These are phyloP conservation scores for Malania oleifera DNA, from an alignment of 164 flowering plant genomes.

Conservation along the genomic window DNA sequence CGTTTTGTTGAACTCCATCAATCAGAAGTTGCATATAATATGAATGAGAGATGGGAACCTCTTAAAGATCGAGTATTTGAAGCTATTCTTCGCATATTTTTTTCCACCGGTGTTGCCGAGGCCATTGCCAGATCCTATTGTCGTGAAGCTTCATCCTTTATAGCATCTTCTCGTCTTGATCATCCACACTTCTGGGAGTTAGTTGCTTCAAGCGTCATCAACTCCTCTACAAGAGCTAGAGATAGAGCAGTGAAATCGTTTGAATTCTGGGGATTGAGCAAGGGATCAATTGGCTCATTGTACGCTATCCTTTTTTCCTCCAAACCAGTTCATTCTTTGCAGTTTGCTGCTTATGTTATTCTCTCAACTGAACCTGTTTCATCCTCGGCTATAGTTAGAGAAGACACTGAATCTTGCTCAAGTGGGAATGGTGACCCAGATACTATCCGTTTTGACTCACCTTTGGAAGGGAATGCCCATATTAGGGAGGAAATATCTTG, in stretches of 20 bases:
- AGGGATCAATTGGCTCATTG: slow-evolving; percentile 74
- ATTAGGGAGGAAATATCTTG: slow-evolving; percentile 67
- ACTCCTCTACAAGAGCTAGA: slow-evolving; percentile 56
- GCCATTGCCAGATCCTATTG: slow-evolving; percentile 51
- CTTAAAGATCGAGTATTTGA: slow-evolving; percentile 53
- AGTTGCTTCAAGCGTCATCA: slow-evolving; percentile 54
- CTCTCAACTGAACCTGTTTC: slow-evolving; percentile 71
- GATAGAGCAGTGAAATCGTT: slow-evolving; percentile 65
- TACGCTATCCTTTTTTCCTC: slow-evolving; percentile 81
- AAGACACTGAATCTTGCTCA: slow-evolving; percentile 17
- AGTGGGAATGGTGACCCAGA: slow-evolving; percentile 26
- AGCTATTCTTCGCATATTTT: slow-evolving; percentile 76
- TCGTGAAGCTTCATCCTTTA: slow-evolving; percentile 47
- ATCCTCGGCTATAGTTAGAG: slow-evolving; percentile 38
- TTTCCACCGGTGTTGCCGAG: slow-evolving; percentile 75
- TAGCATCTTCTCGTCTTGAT: slow-evolving; percentile 48
- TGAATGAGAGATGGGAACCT: slow-evolving; percentile 45
- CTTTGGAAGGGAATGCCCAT: slow-evolving; percentile 38
- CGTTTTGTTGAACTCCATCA: slow-evolving; percentile 27
- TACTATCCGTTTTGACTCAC: slow-evolving; percentile 23
- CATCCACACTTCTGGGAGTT: slow-evolving; percentile 71
- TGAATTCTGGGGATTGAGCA: slow-evolving; percentile 82
- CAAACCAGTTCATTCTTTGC: slow-evolving; percentile 55
- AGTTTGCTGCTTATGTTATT: slow-evolving; percentile 66
- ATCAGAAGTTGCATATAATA: slow-evolving; percentile 24